Percentiles rank a stretch among this genome's conserved stretches.
phyloP scores from a whole-genome alignment of 2,329 filamentous ascomycete species.

The Bipolaris bicolor region DNA sequence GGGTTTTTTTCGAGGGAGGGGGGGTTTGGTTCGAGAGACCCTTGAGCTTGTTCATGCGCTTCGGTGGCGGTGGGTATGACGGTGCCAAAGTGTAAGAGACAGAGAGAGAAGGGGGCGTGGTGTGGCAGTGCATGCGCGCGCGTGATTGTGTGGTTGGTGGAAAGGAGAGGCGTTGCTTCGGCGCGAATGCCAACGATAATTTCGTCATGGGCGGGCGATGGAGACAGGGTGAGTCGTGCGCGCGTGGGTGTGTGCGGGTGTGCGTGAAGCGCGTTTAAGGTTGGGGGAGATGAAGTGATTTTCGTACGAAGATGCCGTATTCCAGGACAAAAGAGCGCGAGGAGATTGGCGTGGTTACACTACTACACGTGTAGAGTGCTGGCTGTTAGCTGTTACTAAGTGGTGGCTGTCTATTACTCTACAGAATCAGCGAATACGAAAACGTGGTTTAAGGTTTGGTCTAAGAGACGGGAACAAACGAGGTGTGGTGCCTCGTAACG shows the following conservation, averaged over 20 bases:
- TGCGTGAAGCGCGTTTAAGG: not conserved
- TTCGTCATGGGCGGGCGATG: not conserved
- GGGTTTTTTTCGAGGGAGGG: not conserved
- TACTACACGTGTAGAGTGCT: not conserved
- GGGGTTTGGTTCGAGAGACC: not conserved
- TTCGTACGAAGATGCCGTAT: slow-evolving; percentile 5
- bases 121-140: not conserved
- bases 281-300: not conserved
- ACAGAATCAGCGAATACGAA: slow-evolving; percentile 1
- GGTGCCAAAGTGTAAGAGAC: too few species aligned
- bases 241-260: not conserved
- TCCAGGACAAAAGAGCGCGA: not conserved
- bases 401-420: not conserved
- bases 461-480: slow-evolving; percentile 17
- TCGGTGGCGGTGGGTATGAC: not conserved
- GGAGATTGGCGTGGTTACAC: not conserved
- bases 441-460: slow-evolving; percentile 15
- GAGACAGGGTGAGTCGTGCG: not conserved
- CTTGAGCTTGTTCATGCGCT: not conserved
- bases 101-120: too few species aligned
- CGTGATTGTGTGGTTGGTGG: not conserved
- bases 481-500: slow-evolving; percentile 18
- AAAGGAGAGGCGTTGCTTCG: slow-evolving; percentile 9
- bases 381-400: not conserved
- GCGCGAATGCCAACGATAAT: not conserved